A percentile compares a stretch with the other conserved stretches of the same genome.
Evolutionary conservation across 1,284 basidiomycete species (phyloP).

Genomic region (Phellinidium pouzarii): DNA sequence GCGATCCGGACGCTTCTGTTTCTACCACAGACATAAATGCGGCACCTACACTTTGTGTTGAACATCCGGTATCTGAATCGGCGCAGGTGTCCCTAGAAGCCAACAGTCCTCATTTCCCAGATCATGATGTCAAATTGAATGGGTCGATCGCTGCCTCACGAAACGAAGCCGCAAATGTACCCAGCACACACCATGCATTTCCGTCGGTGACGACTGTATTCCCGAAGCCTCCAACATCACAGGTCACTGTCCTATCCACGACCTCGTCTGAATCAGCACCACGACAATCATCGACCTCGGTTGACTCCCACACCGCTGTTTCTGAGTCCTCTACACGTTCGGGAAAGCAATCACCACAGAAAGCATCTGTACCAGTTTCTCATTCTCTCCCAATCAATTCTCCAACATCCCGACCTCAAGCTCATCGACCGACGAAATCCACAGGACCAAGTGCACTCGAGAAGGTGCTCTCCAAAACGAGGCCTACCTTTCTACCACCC

Average conservation of each 20-base stretch:
- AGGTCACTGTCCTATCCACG: conserved; percentile 22
- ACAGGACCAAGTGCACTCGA: conserved; percentile 62
- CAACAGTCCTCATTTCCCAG: background rate
- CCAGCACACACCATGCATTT: conserved; percentile 27
- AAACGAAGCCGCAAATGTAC: conserved; percentile 5
- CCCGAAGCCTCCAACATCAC: conserved; percentile 29
- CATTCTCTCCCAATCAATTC: conserved; percentile 21
- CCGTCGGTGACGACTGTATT: conserved; percentile 43
- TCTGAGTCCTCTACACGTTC: conserved; percentile 22
- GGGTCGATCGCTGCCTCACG: conserved; percentile 1
- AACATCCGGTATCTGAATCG: conserved; percentile 15
- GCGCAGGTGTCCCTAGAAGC: conserved; percentile 23
- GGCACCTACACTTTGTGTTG: background rate
- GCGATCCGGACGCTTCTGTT: conserved; percentile 43
- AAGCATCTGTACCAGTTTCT: conserved; percentile 12
- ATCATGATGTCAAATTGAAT: background rate
- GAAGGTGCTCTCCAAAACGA: conserved; percentile 70
- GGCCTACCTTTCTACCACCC: conserved; percentile 80
- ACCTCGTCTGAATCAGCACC: conserved; percentile 15
- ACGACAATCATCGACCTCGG: conserved; percentile 11
- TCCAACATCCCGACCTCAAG: conserved; percentile 24
- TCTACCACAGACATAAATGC: conserved; percentile 48
- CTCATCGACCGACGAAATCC: conserved; percentile 44
- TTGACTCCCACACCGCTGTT: conserved; percentile 24
- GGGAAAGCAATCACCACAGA: background rate